Percentiles rank a stretch among this genome's conserved stretches.
phyloP scores from a whole-genome alignment of 148 eudicot genomes.

The Chenopodium berlandieri region DNA sequence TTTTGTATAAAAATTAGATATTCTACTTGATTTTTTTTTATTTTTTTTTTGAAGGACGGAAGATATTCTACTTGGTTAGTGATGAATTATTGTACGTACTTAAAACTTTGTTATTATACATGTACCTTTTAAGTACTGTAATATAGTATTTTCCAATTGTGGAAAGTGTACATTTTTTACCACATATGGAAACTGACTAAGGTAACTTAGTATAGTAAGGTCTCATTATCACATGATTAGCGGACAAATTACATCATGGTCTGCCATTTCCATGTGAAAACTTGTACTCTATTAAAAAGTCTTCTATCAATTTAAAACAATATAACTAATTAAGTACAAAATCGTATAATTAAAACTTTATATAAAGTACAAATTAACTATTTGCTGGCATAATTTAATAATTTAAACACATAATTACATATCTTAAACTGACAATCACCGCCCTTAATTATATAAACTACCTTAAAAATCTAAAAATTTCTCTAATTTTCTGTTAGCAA shows the following conservation, averaged over 20 bases:
- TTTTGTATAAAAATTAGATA: too few relatives aligned
- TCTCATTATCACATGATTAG: slow-evolving; percentile 13
- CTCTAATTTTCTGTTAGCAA: neutral
- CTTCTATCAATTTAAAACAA: neutral
- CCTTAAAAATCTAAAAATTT: neutral
- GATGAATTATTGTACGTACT: too few relatives aligned
- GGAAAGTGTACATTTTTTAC: neutral
- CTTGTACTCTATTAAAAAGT: neutral
- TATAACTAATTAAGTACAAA: neutral
- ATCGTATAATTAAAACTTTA: neutral
- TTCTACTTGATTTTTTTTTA: too few relatives aligned
- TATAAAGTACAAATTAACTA: too few relatives aligned
- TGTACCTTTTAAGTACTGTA: neutral
- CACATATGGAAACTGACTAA: slow-evolving; percentile 13
- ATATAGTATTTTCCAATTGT: neutral
- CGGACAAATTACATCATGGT: slow-evolving; percentile 6
- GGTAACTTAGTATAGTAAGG: slow-evolving; percentile 9
- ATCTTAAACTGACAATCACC: neutral
- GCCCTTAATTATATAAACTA: neutral
- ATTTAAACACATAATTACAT: neutral
- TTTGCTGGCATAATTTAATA: neutral
- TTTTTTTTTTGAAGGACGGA: too few relatives aligned
- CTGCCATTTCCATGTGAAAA: slow-evolving; percentile 5
- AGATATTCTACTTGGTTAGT: too few relatives aligned
- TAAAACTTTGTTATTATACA: neutral